phyloP scores from a whole-genome alignment of 2,329 filamentous ascomycete genomes.

The Arthrobotrys iridis region DNA sequence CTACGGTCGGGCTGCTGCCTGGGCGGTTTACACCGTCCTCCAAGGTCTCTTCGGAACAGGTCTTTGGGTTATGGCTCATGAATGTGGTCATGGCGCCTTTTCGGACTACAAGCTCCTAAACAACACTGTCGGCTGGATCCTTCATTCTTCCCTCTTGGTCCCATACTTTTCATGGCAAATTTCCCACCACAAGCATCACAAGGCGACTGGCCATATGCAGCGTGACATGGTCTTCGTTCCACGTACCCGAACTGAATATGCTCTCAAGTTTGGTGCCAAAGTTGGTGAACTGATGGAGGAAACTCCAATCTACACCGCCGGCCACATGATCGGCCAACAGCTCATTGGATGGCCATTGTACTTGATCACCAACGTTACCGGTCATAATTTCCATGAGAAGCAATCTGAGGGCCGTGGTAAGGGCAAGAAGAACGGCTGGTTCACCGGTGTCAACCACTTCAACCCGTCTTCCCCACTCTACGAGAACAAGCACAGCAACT shows the following conservation, averaged over 20 bases:
- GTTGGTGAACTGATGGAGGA: slow-evolving; percentile 89
- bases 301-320: slow-evolving; percentile 83
- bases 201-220: slow-evolving; percentile 95
- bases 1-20: slow-evolving; percentile 62
- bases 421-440: slow-evolving; percentile 86
- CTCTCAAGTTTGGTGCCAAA: slow-evolving; percentile 74
- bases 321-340: slow-evolving; percentile 82
- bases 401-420: slow-evolving; percentile 92
- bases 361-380: slow-evolving; percentile 88
- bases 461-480: slow-evolving; percentile 86
- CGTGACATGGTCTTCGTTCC: slow-evolving; percentile 99
- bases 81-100: slow-evolving; percentile 97
- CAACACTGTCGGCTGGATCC: slow-evolving; percentile 89
- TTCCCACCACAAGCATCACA: slow-evolving; percentile 99
- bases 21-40: slow-evolving; percentile 77
- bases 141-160: slow-evolving; percentile 87
- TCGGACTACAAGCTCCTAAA: slow-evolving; percentile 90
- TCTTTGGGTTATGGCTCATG: slow-evolving; percentile 95
- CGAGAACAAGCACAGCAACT: slow-evolving; percentile 86
- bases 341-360: slow-evolving; percentile 93
- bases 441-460: slow-evolving; percentile 93
- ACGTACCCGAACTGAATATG: slow-evolving; percentile 84
- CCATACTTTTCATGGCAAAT: slow-evolving; percentile 99
- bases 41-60: slow-evolving; percentile 95
- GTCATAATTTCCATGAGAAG: slow-evolving; percentile 91